phyloP scores from a whole-genome alignment of 495 filamentous ascomycete genomes.

The Schizothecium vesticola region DNA sequence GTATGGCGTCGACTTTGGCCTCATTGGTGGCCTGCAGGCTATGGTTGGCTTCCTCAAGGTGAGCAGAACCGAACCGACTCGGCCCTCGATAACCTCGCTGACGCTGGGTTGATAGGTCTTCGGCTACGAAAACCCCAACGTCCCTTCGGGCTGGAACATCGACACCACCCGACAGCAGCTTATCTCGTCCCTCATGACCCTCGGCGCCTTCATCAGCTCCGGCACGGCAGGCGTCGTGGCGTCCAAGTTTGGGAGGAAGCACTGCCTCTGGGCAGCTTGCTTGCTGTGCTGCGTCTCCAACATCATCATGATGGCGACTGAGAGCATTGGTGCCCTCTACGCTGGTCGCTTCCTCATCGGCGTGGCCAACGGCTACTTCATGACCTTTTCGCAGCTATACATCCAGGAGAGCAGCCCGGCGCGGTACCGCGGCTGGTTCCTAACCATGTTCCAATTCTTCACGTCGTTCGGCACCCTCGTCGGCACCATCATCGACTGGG shows the following conservation, averaged over 20 bases:
- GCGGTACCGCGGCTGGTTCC: constrained; percentile 44
- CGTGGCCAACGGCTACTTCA: constrained; percentile 51
- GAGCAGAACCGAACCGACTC: neutral
- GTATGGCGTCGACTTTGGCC: constrained; percentile 58
- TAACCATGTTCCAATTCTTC: constrained; percentile 40
- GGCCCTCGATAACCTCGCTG: neutral
- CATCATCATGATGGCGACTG: constrained; percentile 54
- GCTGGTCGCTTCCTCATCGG: constrained; percentile 53
- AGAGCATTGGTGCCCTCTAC: constrained; percentile 49
- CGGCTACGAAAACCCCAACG: constrained; percentile 37
- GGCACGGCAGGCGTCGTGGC: constrained; percentile 49
- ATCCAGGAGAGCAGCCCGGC: constrained; percentile 48
- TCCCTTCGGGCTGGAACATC: constrained; percentile 51
- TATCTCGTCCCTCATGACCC: constrained; percentile 55
- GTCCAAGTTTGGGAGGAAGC: constrained; percentile 41
- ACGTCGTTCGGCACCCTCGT: constrained; percentile 46
- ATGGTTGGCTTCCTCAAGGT: constrained; percentile 57
- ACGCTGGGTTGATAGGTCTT: constrained; percentile 29
- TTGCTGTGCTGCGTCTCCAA: constrained; percentile 45
- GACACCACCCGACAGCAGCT: constrained; percentile 48
- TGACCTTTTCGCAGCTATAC: constrained; percentile 59
- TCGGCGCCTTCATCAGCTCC: constrained; percentile 55
- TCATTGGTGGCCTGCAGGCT: constrained; percentile 57
- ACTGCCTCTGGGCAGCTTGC: constrained; percentile 47
- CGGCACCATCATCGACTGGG: constrained; percentile 60